Percentiles rank a stretch among this genome's conserved stretches.
Evolutionary conservation across 2,329 filamentous ascomycete species (phyloP).

Genomic region (Trichoderma arundinaceum): DNA sequence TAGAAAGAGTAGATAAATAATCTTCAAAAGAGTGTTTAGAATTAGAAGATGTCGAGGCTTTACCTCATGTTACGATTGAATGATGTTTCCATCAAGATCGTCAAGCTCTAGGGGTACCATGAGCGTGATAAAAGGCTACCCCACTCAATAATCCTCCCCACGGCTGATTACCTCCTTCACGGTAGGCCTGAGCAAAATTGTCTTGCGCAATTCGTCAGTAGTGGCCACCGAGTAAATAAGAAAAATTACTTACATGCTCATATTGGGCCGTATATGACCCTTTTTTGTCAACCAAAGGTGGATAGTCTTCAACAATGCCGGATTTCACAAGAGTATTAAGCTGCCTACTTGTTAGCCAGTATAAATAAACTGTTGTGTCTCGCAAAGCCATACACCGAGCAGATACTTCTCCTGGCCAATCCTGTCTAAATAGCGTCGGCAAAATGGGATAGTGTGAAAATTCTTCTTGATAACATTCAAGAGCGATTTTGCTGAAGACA

Average conservation of each 20-base stretch:
- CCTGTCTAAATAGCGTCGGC: conserved; percentile 81
- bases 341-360: conserved; percentile 45
- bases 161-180: conserved; percentile 82
- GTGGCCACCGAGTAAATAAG: background rate
- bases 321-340: conserved; percentile 79
- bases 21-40: background rate
- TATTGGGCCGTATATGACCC: conserved; percentile 87
- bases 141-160: conserved; percentile 72
- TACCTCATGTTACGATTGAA: background rate
- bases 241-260: conserved; percentile 72
- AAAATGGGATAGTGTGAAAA: conserved; percentile 85
- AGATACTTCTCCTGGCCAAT: conserved; percentile 90
- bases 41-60: background rate
- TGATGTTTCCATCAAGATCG: background rate
- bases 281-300: conserved; percentile 82
- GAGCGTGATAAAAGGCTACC: background rate
- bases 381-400: conserved; percentile 62
- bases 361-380: background rate
- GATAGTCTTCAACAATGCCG: conserved; percentile 83
- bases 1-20: background rate
- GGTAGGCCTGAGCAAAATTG: conserved; percentile 71
- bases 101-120: background rate
- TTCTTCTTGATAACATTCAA: conserved; percentile 87
- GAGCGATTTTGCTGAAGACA: conserved; percentile 78
- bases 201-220: conserved; percentile 49